These are phyloP conservation scores for Chamaecrista fasciculata DNA, from an alignment of 306 rosid species.

Conservation along the genomic window DNA sequence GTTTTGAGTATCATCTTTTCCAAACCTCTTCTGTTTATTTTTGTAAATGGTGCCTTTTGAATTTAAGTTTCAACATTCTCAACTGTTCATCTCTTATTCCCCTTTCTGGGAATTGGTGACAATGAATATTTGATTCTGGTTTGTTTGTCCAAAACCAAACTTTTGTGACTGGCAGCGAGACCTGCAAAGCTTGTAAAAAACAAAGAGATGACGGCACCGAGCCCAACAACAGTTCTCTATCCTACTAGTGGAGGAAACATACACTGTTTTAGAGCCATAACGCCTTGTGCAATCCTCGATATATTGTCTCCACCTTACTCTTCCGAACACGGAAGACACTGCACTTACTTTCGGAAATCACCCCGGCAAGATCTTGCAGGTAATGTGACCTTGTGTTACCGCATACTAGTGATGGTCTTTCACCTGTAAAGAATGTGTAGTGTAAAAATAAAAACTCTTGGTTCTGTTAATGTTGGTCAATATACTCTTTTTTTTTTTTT, in stretches of 20 bases:
- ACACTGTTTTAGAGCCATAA: slow-evolving; percentile 79
- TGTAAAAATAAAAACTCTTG: too few relatives aligned
- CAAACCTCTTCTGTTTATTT: background rate
- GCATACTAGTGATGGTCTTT: background rate
- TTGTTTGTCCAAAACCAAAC: slow-evolving; percentile 26
- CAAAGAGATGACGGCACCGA: slow-evolving; percentile 76
- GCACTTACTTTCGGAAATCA: slow-evolving; percentile 82
- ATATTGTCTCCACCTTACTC: slow-evolving; percentile 90
- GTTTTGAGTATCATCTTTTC: background rate
- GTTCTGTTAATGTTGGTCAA: too few relatives aligned
- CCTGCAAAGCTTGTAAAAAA: slow-evolving; percentile 81
- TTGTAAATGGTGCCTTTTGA: background rate
- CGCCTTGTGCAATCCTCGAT: slow-evolving; percentile 96
- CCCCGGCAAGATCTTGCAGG: slow-evolving; percentile 70
- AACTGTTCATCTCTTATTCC: background rate
- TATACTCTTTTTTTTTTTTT: too few relatives aligned
- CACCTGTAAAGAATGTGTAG: too few relatives aligned
- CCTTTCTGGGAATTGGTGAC: background rate
- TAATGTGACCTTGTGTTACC: slow-evolving; percentile 31
- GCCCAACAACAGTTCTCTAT: slow-evolving; percentile 75
- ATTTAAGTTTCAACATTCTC: background rate
- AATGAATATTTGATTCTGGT: background rate
- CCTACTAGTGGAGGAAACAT: slow-evolving; percentile 92
- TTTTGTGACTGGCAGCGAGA: slow-evolving; percentile 58
- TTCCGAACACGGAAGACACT: slow-evolving; percentile 75